phyloP scores from a whole-genome alignment of 805 yeast genomes.

The Lachancea nothofagi region DNA sequence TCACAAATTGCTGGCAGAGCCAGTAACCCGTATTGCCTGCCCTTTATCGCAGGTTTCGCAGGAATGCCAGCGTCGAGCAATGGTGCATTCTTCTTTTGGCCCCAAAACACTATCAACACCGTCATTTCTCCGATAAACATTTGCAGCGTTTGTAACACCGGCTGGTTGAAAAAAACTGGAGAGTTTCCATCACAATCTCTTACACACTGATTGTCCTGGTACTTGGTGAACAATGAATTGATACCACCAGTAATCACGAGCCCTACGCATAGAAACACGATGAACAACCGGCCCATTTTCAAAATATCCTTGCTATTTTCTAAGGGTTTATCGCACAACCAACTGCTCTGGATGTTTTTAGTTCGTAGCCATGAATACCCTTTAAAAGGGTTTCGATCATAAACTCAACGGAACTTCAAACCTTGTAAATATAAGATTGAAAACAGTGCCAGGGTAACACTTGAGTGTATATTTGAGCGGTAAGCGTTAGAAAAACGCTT shows the following conservation, averaged over 20 bases:
- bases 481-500: slow-evolving; percentile 39
- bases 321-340: not conserved
- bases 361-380: too few species aligned
- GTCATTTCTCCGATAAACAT: slow-evolving; percentile 71
- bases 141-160: slow-evolving; percentile 71
- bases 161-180: slow-evolving; percentile 54
- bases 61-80: not conserved
- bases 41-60: slow-evolving; percentile 14
- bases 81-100: not conserved
- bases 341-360: too few species aligned
- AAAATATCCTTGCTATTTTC: not conserved
- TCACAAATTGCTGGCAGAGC: slow-evolving; percentile 69
- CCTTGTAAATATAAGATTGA: too few species aligned
- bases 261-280: slow-evolving; percentile 34
- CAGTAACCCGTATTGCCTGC: slow-evolving; percentile 33
- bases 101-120: slow-evolving; percentile 40
- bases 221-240: slow-evolving; percentile 70
- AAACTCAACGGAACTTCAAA: too few species aligned
- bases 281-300: not conserved
- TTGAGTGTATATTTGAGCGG: not conserved
- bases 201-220: slow-evolving; percentile 71
- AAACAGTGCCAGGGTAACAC: too few species aligned
- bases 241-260: slow-evolving; percentile 64
- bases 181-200: slow-evolving; percentile 32
- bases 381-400: too few species aligned